Base-by-base conservation (phyloP, 768 basidiomycete genomes). In the Boletus rubescentipes region DNA sequence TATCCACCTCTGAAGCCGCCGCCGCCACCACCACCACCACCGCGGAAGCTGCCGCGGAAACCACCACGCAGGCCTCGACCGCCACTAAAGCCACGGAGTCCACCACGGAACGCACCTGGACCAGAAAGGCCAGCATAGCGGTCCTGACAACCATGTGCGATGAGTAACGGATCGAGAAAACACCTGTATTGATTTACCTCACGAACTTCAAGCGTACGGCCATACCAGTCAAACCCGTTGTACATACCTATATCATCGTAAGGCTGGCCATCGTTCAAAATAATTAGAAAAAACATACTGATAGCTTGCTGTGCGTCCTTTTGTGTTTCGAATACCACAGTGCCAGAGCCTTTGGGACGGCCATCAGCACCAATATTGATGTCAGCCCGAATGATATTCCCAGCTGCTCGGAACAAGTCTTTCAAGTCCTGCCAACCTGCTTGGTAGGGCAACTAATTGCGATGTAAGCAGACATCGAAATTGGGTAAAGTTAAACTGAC, bases 391-490 rank as follows among this genome's bases (percentile, higher is more conserved):
- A 98, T 85, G 61, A 99, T 95, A 66, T 92, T 91, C 8, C 96
- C 96, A 41, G 96, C 91, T 29, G 91, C 84, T 51, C 96, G 86
- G 86, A 98, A 98, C 29, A 98, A 77, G 71, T 98, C 96, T 67
- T 98, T 98, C 51, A 98, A 75, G 69, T 98, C 96, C 69, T 99
- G 96, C 96, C 96, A 99, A 30, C 93, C 93, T n/a, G 93, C 94
- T 74, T 95, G 93, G 67, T 91, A 93, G 2, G 94, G 95, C 29
- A 98, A 74, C 95, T 98, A 59, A 6, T 50, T 10, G 15, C 8
- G 2, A 26, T 26, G 38, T 65, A 21, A 63, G 58, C 23, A 44
- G 31, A 30, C 15, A 34, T 42, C 39, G 9, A 36, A n/a, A 9
- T 9, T 1, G 3, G 31, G 20, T 5, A 47, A 18, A n/a, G 37